phyloP scores from a whole-genome alignment of 192 early-diverging fungal species.

The Coemansia sp. region DNA sequence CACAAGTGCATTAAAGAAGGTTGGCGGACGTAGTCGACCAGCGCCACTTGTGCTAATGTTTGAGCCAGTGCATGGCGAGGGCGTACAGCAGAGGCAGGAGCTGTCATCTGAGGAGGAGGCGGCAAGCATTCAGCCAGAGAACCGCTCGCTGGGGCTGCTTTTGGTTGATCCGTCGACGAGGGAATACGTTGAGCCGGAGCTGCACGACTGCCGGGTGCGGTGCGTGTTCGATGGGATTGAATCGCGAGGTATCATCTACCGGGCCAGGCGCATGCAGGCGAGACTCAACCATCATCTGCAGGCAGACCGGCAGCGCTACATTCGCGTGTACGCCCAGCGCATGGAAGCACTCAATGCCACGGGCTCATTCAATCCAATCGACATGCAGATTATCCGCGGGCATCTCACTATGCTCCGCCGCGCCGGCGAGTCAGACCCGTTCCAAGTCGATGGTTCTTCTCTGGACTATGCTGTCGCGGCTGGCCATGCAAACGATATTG shows the following conservation, averaged over 20 bases:
- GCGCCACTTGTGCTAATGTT: too few species aligned
- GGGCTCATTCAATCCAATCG: conserved; percentile 5
- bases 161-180: not conserved
- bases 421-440: not conserved
- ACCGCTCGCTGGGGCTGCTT: too few species aligned
- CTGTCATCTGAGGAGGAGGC: too few species aligned
- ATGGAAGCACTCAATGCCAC: conserved; percentile 16
- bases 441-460: not conserved
- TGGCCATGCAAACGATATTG: not conserved
- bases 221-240: conserved; percentile 30
- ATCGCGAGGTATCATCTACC: conserved; percentile 22
- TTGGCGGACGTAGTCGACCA: too few species aligned
- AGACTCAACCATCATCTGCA: conserved; percentile 15
- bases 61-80: too few species aligned
- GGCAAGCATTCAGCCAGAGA: too few species aligned
- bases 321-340: conserved; percentile 17
- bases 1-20: too few species aligned
- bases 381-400: conserved; percentile 18
- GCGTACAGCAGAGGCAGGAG: too few species aligned
- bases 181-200: conserved; percentile 25
- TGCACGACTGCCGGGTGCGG: conserved; percentile 28
- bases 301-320: conserved; percentile 10
- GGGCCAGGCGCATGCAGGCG: conserved; percentile 25
- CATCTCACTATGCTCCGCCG: conserved; percentile 9
- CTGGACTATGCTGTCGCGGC: not conserved